These are phyloP conservation scores for Hibiscus syriacus DNA, from an alignment of 345 rosid species.

Conservation along the genomic window DNA sequence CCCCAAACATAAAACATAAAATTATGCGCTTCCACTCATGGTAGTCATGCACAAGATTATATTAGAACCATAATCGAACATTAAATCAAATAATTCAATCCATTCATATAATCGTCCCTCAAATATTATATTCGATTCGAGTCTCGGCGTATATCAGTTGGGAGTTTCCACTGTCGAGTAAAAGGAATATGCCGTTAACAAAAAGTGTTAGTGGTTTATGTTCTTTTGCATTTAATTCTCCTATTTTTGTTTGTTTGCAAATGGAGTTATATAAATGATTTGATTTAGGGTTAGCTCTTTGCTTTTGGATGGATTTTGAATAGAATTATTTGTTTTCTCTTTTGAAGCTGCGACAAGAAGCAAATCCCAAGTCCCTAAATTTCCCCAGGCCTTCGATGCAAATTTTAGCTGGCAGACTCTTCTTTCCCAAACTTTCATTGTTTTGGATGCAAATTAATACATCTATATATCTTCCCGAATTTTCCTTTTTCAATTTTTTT, in stretches of 20 bases:
- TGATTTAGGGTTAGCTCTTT: not conserved
- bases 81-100: not conserved
- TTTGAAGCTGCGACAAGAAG: not conserved
- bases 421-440: not conserved
- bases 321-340: not conserved
- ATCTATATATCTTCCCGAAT: not conserved
- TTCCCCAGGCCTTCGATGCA: not conserved
- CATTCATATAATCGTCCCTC: too few relatives aligned
- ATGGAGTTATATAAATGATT: not conserved
- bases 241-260: not conserved
- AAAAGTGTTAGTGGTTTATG: not conserved
- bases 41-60: not conserved
- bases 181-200: slow-evolving; percentile 6
- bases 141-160: too few relatives aligned
- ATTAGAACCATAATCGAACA: not conserved
- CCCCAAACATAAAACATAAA: too few relatives aligned
- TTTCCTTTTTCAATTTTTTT: not conserved
- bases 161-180: too few relatives aligned
- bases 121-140: too few relatives aligned
- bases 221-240: not conserved
- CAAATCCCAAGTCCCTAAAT: not conserved
- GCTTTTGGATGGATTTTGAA: not conserved
- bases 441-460: not conserved
- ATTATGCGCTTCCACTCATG: too few relatives aligned
- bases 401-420: not conserved